phyloP scores from a whole-genome alignment of 805 yeast species.

The Middelhovenomyces tepae region DNA sequence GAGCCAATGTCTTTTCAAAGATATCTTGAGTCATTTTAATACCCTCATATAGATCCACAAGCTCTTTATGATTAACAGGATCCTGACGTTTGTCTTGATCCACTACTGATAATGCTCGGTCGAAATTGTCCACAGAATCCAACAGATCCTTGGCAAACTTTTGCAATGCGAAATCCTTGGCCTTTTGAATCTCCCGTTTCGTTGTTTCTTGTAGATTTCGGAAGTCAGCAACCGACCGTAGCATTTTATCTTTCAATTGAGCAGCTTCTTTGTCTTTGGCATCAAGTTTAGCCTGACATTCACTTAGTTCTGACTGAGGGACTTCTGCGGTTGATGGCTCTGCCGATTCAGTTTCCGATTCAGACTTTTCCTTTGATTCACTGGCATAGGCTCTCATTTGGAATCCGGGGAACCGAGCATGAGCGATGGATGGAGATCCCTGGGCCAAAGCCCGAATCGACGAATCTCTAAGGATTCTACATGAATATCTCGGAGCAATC shows the following conservation, averaged over 20 bases:
- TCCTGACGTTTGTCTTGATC: conserved; percentile 25
- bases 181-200: conserved; percentile 75
- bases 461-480: too few species aligned
- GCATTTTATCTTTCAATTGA: conserved; percentile 71
- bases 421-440: too few species aligned
- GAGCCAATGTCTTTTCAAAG: conserved; percentile 71
- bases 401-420: conserved; percentile 2
- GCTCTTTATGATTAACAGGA: conserved; percentile 48
- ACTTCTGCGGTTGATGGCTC: conserved; percentile 12
- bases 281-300: conserved; percentile 43
- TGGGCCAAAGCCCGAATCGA: too few species aligned
- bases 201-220: conserved; percentile 87
- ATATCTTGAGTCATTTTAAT: conserved; percentile 83
- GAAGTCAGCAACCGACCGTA: conserved; percentile 85
- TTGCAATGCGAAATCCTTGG: conserved; percentile 83
- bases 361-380: conserved; percentile 15
- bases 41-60: conserved; percentile 74
- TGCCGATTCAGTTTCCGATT: conserved; percentile 11
- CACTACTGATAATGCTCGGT: conserved; percentile 71
- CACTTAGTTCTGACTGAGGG: conserved; percentile 24
- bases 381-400: conserved; percentile 7
- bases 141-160: conserved; percentile 84
- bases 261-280: conserved; percentile 57
- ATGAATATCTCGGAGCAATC: too few species aligned
- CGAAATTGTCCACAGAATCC: conserved; percentile 85